Base-by-base conservation (phyloP, 805 yeast species). In the Torulaspora indica region DNA sequence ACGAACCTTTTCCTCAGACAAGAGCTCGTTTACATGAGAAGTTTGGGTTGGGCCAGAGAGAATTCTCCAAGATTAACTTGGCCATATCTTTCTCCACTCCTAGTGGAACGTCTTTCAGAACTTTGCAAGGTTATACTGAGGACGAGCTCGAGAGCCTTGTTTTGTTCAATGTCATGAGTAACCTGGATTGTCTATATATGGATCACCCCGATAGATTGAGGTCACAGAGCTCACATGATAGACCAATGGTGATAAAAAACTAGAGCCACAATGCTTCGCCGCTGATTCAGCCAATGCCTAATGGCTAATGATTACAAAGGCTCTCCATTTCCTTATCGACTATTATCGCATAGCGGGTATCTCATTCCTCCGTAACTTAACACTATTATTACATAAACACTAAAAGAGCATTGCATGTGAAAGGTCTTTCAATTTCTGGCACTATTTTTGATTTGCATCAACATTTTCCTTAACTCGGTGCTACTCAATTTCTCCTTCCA, bases 161-260 rank as follows among this genome's bases (percentile, higher is more conserved):
- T 4, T 66, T 89, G 13, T 83, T 70, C 59, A 81, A 81, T 42
- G 75, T 74, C 33, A 59, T 81, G 46, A 64, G 69, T 13, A 68
- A 70, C 8, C 70, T 70, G 35, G 81, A 77, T 46, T 73, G 71
- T 25, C 67, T 93, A 40, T 95, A 90, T 22, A 70, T 93, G 59
- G 96, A 93, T 59, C 95, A 87, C 57, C 89, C 93, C 1, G 96
- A 88, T 60, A 77, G 93, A 57, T 70, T 80, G 33, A 75, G 81
- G n/a, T 73, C 81, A 47, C 73, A 76, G 43, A 72, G 68, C 5
- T 58, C 75, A 6, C 72, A 71, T 48, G 81, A 77, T 57, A 74
- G 81, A 44, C 81, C 85, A 15, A 81, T 81, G 63, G 73, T 74
- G 38, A 79, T 79, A 45, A 78, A 74, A 58, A 70, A 63, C 45